Evolutionary conservation across 331 rosid genomes (phyloP), one percentile per base, ranked within the genome.

Genomic region (Prunus yedoensis): DNA sequence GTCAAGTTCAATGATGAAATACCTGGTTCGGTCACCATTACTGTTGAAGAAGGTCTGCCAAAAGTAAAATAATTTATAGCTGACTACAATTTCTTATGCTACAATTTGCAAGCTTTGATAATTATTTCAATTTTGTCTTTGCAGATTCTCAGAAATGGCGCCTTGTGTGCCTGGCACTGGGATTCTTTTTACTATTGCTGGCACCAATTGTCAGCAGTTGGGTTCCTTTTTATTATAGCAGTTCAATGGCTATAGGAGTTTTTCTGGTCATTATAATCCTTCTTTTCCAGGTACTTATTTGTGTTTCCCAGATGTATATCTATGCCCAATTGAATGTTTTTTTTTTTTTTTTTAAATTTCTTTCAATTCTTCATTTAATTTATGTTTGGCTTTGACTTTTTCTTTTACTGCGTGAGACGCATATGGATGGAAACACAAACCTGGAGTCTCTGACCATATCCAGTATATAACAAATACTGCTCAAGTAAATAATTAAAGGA

Each of bases 191-290:
- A 52, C 71, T 92, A 46, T 74, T 90, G 60, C 69, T 90, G 81
- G 94, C 97, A 79, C 97, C 96, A 28, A 74, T 80, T 47, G 38
- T 90, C 80, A 88, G 94, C 87, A 83, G 74, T 70, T 90, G 94
- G 96, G 96, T 92, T 81, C 96, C 93, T 1, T 92, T 92, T 80
- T 92, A 90, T 68, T 92, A 92, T 74, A 87, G 92, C 87, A 88
- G 90, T 87, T 92, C 96, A 11, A 92, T 92, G 96, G 86, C 83
- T 30, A 86, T 92, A 11, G 97, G 96, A 47, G 67, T 92, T 83
- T 90, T 92, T 76, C 92, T 92, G 69, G 91, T 90, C 73, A 30
- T 92, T 56, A 81, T 92, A 68, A 88, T 90, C 53, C 68, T 92
- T 80, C 94, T 92, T 69, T 92, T 92, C 74, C 97, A 92, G 97